Evolutionary conservation across 352 stramenopile species (phyloP).

Genomic region (Pilasporangium apinafurcum): DNA sequence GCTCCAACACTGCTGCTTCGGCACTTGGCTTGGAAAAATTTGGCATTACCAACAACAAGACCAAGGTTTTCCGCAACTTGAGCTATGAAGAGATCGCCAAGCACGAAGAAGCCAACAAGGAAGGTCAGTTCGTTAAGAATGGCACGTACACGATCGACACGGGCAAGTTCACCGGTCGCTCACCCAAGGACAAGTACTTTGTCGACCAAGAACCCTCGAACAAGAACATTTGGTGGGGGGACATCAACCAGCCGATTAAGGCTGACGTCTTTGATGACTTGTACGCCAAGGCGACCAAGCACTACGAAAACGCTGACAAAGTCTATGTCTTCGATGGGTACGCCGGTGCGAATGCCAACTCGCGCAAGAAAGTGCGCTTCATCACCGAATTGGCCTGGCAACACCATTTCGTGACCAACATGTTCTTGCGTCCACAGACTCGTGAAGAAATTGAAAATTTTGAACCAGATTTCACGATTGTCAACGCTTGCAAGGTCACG

Average conservation of each 20-base stretch:
- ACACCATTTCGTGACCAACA: conserved; percentile 97
- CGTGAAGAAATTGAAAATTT: conserved; percentile 89
- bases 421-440: conserved; percentile 89
- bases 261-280: conserved; percentile 95
- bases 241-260: conserved; percentile 94
- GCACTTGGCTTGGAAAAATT: conserved; percentile 80
- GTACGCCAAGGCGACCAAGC: conserved; percentile 90
- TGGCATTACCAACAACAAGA: conserved; percentile 86
- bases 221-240: conserved; percentile 96
- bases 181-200: conserved; percentile 98
- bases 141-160: conserved; percentile 97
- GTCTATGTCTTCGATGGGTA: conserved; percentile 97
- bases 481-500: conserved; percentile 95
- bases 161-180: conserved; percentile 97
- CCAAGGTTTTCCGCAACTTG: conserved; percentile 94
- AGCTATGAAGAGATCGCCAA: conserved; percentile 94
- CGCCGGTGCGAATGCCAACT: conserved; percentile 88
- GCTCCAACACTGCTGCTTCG: conserved; percentile 33
- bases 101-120: conserved; percentile 93
- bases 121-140: conserved; percentile 86
- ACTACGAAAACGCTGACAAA: conserved; percentile 92
- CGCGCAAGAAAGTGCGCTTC: conserved; percentile 95
- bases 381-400: conserved; percentile 98
- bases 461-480: conserved; percentile 96
- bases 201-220: conserved; percentile 90